phyloP scores from a whole-genome alignment of 805 yeast genomes.

The Wickerhamiella kurtzmanii region DNA sequence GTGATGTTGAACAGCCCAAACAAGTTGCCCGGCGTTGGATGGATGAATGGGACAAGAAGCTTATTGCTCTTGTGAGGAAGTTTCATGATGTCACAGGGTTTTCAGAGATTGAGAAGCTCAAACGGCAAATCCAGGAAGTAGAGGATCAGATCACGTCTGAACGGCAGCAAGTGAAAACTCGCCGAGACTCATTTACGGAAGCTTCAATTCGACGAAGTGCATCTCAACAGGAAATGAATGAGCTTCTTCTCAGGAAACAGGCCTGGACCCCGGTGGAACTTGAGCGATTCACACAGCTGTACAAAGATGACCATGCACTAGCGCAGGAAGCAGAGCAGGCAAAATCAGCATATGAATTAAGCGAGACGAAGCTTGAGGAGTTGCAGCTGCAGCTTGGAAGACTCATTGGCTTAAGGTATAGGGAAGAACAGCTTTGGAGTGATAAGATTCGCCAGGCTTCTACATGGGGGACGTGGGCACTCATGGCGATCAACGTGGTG shows the following conservation, averaged over 20 bases:
- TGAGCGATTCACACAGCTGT: constrained; percentile 70
- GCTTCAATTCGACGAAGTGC: constrained; percentile 34
- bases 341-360: constrained; percentile 38
- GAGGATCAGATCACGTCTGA: constrained; percentile 41
- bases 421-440: constrained; percentile 96
- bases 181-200: constrained; percentile 29
- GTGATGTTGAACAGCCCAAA: background rate
- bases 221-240: constrained; percentile 78
- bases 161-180: constrained; percentile 31
- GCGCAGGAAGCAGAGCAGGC: constrained; percentile 46
- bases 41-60: constrained; percentile 25
- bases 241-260: constrained; percentile 69
- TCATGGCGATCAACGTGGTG: constrained; percentile 76
- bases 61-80: constrained; percentile 34
- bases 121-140: constrained; percentile 39
- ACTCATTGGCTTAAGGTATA: constrained; percentile 75
- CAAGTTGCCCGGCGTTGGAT: constrained; percentile 9
- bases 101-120: constrained; percentile 59
- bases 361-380: constrained; percentile 43
- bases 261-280: constrained; percentile 69
- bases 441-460: constrained; percentile 89
- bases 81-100: constrained; percentile 90
- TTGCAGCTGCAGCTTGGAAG: constrained; percentile 55
- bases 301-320: constrained; percentile 65
- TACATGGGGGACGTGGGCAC: constrained; percentile 89